phyloP scores from a whole-genome alignment of 192 early-diverging fungal genomes.

The Coemansia sp. region DNA sequence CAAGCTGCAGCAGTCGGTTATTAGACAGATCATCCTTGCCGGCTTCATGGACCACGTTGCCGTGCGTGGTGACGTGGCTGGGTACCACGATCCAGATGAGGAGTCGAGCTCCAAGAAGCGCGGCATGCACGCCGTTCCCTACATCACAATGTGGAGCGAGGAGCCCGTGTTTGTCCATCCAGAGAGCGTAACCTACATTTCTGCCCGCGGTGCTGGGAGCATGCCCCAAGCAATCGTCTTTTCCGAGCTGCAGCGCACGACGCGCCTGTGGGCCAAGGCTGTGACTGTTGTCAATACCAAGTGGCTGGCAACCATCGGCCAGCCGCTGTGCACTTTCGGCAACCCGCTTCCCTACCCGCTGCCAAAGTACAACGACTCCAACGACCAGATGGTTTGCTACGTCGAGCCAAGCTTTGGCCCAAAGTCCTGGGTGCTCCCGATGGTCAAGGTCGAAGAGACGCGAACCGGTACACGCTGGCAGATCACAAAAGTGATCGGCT shows the following conservation, averaged over 20 bases:
- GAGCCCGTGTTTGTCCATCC: conserved; percentile 81
- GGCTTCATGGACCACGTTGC: conserved; percentile 96
- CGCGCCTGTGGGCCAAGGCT: conserved; percentile 69
- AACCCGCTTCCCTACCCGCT: conserved; percentile 78
- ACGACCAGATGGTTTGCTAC: conserved; percentile 58
- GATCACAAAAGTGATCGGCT: conserved; percentile 55
- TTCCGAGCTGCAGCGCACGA: conserved; percentile 67
- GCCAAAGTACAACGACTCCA: conserved; percentile 71
- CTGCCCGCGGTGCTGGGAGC: conserved; percentile 44
- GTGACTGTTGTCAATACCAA: conserved; percentile 74
- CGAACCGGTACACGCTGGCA: conserved; percentile 67
- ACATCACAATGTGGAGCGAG: conserved; percentile 73
- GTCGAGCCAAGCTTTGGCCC: conserved; percentile 74
- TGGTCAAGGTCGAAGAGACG: conserved; percentile 65
- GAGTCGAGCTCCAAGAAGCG: conserved; percentile 57
- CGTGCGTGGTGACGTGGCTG: conserved; percentile 77
- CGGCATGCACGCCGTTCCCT: conserved; percentile 57
- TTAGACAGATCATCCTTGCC: conserved; percentile 87
- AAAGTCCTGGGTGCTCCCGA: conserved; percentile 69
- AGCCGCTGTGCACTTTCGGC: conserved; percentile 69
- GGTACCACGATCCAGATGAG: conserved; percentile 38
- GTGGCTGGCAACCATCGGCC: conserved; percentile 83
- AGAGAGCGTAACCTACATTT: conserved; percentile 62
- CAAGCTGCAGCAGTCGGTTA: conserved; percentile 66
- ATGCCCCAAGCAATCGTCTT: conserved; percentile 75